Conservation (phyloP, 306 rosid genomes). For the Rosa chinensis region DNA sequence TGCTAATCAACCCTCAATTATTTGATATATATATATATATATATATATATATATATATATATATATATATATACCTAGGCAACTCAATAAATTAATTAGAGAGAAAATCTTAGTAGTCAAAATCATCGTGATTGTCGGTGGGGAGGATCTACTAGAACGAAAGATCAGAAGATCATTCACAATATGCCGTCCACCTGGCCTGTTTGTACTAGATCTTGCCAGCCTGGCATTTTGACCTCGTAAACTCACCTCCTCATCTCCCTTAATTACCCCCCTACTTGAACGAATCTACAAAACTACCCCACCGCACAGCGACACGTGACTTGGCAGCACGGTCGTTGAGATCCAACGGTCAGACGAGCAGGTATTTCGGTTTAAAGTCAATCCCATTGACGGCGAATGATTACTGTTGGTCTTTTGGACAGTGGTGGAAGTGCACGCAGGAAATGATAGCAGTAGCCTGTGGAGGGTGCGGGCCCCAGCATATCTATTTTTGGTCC, state of each 20-base stretch:
- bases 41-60: too few species aligned
- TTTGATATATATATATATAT: too few species aligned
- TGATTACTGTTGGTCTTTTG: slow-evolving; percentile 3
- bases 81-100: neutral
- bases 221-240: slow-evolving; percentile 21
- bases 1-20: neutral
- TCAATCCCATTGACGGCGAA: neutral
- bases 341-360: neutral
- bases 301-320: slow-evolving; percentile 10
- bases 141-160: neutral
- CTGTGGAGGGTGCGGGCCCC: neutral
- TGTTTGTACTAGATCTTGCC: neutral
- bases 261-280: slow-evolving; percentile 10
- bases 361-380: neutral
- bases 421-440: slow-evolving; percentile 19
- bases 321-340: neutral
- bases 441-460: neutral
- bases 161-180: neutral
- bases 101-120: neutral
- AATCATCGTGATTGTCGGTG: neutral
- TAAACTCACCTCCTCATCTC: neutral
- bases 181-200: slow-evolving; percentile 36
- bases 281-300: slow-evolving; percentile 22
- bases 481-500: neutral
- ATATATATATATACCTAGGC: neutral